Base-by-base conservation (phyloP, 2,329 filamentous ascomycete species). In the Monilinia aucupariae region DNA sequence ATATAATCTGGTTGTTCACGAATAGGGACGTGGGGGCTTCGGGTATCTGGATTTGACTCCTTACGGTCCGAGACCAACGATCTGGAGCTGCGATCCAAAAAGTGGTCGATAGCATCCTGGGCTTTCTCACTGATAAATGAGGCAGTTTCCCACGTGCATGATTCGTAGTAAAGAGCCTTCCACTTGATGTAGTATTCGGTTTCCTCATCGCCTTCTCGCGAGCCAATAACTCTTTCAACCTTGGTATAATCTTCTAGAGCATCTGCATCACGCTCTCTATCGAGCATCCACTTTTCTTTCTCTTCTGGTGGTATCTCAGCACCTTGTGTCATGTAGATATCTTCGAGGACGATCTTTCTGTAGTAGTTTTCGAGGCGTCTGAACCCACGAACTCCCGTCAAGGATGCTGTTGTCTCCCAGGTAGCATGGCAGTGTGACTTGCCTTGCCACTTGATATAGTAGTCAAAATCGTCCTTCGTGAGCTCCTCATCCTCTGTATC, bases 291-390 rank as follows among this genome's bases (percentile, higher is more conserved):
- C 75, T 96, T 92, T 76, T 97, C 91, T 66, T 90, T 89, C 69
- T 93, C 90, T 77, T 97, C 91, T 0, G 89, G 88, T 15, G 89
- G 85, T 48, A 91, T 83, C 53, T 92, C 87, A 13, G 83, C 85
- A 43, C 90, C 89, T 68, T 88, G 85, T 64, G 86, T 82, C 74
- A 96, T 85, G 64, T 88, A 85, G 61, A 96, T 83, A 72, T 97
- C 92, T 68, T 89, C 85, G 68, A 88, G 84, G 59, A 97, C 86
- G 48, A 89, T 81, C 74, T 92, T 96, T 70, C 88, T 87, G 76
- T 90, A 92, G 78, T 97, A 99, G 74, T 99, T 99, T 73, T 97
- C 94, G 9, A 99, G 82, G 64, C 92, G 92, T 55, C 92, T 90
- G 68, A 88, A 88, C 65, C 94, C 93, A 66, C 91, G 90, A 73